These are phyloP conservation scores for Trichoderma gracile DNA, from an alignment of 2,329 filamentous ascomycete species.

Conservation along the genomic window DNA sequence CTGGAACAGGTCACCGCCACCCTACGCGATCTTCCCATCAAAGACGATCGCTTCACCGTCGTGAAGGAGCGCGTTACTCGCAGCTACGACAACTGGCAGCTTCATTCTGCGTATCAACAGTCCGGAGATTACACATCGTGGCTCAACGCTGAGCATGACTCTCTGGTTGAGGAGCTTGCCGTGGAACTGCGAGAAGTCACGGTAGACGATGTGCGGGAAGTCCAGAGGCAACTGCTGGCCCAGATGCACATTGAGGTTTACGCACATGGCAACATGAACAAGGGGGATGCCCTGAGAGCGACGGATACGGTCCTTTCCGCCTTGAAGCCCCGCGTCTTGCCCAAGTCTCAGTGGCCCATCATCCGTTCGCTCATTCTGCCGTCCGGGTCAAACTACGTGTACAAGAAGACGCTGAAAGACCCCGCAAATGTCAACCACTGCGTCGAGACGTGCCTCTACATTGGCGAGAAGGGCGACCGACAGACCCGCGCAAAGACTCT, in stretches of 20 bases:
- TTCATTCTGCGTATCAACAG: slow-evolving; percentile 85
- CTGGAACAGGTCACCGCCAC: slow-evolving; percentile 84
- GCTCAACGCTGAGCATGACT: slow-evolving; percentile 74
- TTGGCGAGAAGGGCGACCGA: slow-evolving; percentile 70
- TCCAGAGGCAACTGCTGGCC: slow-evolving; percentile 76
- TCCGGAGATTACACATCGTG: slow-evolving; percentile 80
- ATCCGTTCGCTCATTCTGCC: slow-evolving; percentile 76
- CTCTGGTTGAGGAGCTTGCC: slow-evolving; percentile 76
- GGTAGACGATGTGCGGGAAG: slow-evolving; percentile 70
- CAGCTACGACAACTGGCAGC: slow-evolving; percentile 81
- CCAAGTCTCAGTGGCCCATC: slow-evolving; percentile 77
- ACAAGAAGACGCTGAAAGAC: slow-evolving; percentile 77
- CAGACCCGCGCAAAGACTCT: slow-evolving; percentile 71
- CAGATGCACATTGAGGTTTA: slow-evolving; percentile 88
- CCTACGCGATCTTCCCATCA: slow-evolving; percentile 81
- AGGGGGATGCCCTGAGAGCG: slow-evolving; percentile 84
- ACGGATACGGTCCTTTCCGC: slow-evolving; percentile 79
- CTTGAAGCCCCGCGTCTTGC: slow-evolving; percentile 71
- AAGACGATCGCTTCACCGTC: slow-evolving; percentile 85
- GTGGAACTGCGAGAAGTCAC: slow-evolving; percentile 75
- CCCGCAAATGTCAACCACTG: slow-evolving; percentile 87
- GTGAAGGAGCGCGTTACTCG: slow-evolving; percentile 82
- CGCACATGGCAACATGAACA: slow-evolving; percentile 90
- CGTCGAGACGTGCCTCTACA: slow-evolving; percentile 74
- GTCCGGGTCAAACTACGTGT: slow-evolving; percentile 79